Base-by-base conservation (phyloP, 495 filamentous ascomycete species). In the Tuber calosporum region DNA sequence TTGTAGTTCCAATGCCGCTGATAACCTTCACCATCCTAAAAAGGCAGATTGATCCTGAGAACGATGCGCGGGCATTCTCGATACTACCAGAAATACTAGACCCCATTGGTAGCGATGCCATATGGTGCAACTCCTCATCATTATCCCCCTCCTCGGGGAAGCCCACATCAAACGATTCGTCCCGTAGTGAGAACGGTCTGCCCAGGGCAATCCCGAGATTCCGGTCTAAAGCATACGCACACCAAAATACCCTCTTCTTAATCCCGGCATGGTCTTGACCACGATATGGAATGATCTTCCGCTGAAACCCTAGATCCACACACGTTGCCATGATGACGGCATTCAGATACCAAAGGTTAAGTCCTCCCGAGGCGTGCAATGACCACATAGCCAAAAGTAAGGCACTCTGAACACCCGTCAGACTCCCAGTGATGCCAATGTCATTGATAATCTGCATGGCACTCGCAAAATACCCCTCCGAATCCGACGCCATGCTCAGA, bases 221-320 rank as follows among this genome's bases (percentile, higher is more conserved):
- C 13, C 85, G 80, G 73, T 86, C 85, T 62, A 86, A 83, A 22
- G 83, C 82, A 76, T 87, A 87, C 0, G 84, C 84, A 70, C 83
- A 85, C 85, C 85, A 87, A 76, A 87, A 87, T 45, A 87, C 82
- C 4, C 85, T 79, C n/a, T 78, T 74, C 37, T 78, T 82, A n/a
- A 81, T 71, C 37, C 74, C 73, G 37, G 70, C 78, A 39, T 79
- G 80, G 53, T 69, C 48, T 34, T 74, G 72, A 7, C 45, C 73
- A 5, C 69, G 69, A 30, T 72, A 72, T 19, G 77, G 69, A 22
- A 74, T 72, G 19, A 73, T 45, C 36, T 82, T 81, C 66, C 74
- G 70, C 34, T 82, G 80, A 11, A 82, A 62, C 34, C 80, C 80
- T 40, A 82, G 72, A 37, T 82, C 80, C 41, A 81, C 67, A 40